Evolutionary conservation across 106 monocot genomes (phyloP).

Genomic region (Posidonia australis): DNA sequence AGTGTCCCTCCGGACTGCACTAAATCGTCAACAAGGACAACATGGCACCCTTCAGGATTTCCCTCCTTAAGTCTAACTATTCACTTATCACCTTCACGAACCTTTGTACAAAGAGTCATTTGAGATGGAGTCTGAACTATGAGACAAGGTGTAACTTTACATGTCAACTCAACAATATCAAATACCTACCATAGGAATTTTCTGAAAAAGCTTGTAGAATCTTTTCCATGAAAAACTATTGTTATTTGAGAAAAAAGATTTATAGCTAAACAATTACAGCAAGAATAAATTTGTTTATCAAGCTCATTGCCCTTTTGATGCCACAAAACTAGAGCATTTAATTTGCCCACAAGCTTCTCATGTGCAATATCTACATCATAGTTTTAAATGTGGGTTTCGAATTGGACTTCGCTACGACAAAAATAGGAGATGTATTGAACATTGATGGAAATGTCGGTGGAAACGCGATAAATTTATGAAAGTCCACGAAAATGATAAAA

Average conservation of each 20-base stretch:
- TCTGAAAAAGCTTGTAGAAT: conserved; percentile 74
- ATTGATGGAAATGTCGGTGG: too few species aligned
- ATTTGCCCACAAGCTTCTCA: neutral
- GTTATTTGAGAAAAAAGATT: conserved; percentile 40
- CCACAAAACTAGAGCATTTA: too few species aligned
- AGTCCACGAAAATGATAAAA: too few species aligned
- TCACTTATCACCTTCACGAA: conserved; percentile 87
- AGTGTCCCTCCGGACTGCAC: conserved; percentile 95
- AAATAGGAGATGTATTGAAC: too few species aligned
- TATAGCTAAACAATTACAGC: neutral
- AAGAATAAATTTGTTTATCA: neutral
- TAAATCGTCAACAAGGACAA: conserved; percentile 91
- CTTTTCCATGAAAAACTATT: conserved; percentile 98
- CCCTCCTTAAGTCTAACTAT: conserved; percentile 91
- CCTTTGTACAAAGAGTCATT: conserved; percentile 58
- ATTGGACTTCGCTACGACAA: too few species aligned
- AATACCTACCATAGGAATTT: conserved; percentile 75
- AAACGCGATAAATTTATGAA: too few species aligned
- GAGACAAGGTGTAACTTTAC: neutral
- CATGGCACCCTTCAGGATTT: conserved; percentile 64
- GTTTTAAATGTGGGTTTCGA: too few species aligned
- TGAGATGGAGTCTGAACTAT: neutral
- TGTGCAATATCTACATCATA: too few species aligned
- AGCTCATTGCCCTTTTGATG: neutral
- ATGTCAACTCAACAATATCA: neutral